A percentile compares a stretch with the other conserved stretches of the same genome.
These are phyloP conservation scores for Parmelia sp. DNA, from an alignment of 495 filamentous ascomycete genomes.

Conservation along the genomic window DNA sequence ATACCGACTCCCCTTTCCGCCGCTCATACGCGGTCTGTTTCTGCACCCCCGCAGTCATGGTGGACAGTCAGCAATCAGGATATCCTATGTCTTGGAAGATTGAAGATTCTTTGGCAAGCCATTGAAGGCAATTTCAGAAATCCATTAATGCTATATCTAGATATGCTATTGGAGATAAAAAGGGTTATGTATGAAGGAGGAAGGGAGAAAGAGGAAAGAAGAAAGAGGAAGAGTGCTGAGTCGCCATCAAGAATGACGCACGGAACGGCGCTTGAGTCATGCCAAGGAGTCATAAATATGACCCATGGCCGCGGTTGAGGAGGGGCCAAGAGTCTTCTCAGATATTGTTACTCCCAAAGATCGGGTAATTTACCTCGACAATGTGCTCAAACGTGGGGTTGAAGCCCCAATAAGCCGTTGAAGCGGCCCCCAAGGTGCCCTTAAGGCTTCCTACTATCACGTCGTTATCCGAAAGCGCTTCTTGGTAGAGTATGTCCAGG, in stretches of 20 bases:
- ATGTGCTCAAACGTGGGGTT: no score
- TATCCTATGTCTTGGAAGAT: slow-evolving; percentile 8
- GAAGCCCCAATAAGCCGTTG: no score
- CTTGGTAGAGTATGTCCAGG: no score
- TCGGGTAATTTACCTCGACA: no score
- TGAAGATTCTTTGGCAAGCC: slow-evolving; percentile 13
- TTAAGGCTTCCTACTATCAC: no score
- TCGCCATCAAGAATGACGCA: not conserved
- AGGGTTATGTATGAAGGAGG: not conserved
- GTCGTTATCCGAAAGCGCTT: no score
- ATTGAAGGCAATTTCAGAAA: not conserved
- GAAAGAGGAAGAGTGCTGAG: not conserved
- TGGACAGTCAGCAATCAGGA: slow-evolving; percentile 16
- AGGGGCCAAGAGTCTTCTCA: no score
- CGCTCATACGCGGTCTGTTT: slow-evolving; percentile 69
- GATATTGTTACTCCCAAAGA: no score
- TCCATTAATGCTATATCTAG: not conserved
- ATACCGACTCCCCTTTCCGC: slow-evolving; percentile 77
- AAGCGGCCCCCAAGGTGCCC: no score
- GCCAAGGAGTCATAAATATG: not conserved
- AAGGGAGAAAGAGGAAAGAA: not conserved
- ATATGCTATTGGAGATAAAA: not conserved
- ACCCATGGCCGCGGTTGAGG: no score
- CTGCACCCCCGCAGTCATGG: slow-evolving; percentile 48
- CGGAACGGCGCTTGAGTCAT: not conserved